Evolutionary conservation across 2,329 filamentous ascomycete species (phyloP).

Genomic region (Pseudogymnoascus sp.): DNA sequence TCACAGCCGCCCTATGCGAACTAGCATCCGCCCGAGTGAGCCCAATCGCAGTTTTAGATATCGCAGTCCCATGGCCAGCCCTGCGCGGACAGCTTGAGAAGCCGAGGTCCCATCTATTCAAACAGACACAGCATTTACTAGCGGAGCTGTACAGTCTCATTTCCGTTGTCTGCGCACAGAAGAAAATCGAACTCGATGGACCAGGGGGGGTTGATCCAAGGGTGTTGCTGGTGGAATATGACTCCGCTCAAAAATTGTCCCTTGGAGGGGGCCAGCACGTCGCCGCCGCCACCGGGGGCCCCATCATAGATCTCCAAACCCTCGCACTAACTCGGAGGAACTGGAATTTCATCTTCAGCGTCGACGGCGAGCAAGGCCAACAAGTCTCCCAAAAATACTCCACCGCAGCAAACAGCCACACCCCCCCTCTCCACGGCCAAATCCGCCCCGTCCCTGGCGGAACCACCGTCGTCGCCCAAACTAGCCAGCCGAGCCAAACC

Average conservation of each 20-base stretch:
- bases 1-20: constrained; percentile 44
- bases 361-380: constrained; percentile 57
- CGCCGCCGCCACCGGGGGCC: constrained; percentile 27
- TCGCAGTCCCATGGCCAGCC: constrained; percentile 53
- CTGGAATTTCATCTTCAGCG: constrained; percentile 59
- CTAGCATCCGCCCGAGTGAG: constrained; percentile 32
- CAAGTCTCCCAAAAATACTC: constrained; percentile 45
- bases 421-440: constrained; percentile 41
- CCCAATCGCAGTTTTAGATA: constrained; percentile 42
- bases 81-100: constrained; percentile 41
- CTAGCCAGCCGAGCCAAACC: not conserved
- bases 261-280: constrained; percentile 34
- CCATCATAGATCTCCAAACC: constrained; percentile 37
- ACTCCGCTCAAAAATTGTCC: constrained; percentile 33
- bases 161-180: constrained; percentile 58
- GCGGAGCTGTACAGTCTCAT: constrained; percentile 72
- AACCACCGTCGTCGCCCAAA: constrained; percentile 35
- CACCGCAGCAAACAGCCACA: constrained; percentile 38
- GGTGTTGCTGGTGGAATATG: constrained; percentile 63
- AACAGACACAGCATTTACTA: constrained; percentile 62
- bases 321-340: constrained; percentile 46
- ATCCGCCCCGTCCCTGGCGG: constrained; percentile 45
- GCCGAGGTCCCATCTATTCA: constrained; percentile 48
- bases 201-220: constrained; percentile 67
- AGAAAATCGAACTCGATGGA: constrained; percentile 53